Evolutionary conservation across 495 filamentous ascomycete species (phyloP), one percentile per base, ranked within the genome.

Genomic region (Xylaria scruposa): DNA sequence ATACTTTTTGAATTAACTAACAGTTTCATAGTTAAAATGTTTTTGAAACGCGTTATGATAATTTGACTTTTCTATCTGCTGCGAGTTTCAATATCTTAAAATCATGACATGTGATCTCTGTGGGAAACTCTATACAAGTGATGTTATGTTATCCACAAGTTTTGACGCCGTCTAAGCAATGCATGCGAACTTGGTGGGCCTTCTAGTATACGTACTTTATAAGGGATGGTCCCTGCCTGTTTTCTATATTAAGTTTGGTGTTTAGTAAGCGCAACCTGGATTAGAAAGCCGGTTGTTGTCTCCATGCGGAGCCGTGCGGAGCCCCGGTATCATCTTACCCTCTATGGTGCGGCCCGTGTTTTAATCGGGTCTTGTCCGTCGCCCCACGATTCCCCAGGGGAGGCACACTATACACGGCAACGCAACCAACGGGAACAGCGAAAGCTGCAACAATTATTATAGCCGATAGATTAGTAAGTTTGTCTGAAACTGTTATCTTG

Each of bases 261-360:
- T 47, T 47, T 19, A n/a, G 46, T 17, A 38, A 38, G 36, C 36
- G 36, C 15, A n/a, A 47, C 46, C 46, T 17, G 19, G 21, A 49
- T 21, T 6, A 12, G 46, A 49, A 49, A 5, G 46, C 9, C 46
- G 46, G 46, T 19, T 10, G 10, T 47, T 47, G 46, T n/a, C 15
- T 47, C 46, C 15, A 19, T 47, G 46, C 46, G 46, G 46, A 47
- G 51, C 51, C 24, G 51, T 4, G 51, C 0, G 21, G 21, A 13
- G 13, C 9, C 51, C 51, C 6, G 51, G 51, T 12, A 24, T 15
- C 51, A 54, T 29, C 24, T 54, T 54, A 13, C 51, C 51, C 51
- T 54, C 51, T 54, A 54, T 15, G 24, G 51, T 29, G 24, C 51
- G 51, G 51, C 24, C 51, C 51, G 51, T 54, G 51, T 54, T 29